phyloP scores from a whole-genome alignment of 2,329 filamentous ascomycete genomes.

The Pestalotiopsis sp. region DNA sequence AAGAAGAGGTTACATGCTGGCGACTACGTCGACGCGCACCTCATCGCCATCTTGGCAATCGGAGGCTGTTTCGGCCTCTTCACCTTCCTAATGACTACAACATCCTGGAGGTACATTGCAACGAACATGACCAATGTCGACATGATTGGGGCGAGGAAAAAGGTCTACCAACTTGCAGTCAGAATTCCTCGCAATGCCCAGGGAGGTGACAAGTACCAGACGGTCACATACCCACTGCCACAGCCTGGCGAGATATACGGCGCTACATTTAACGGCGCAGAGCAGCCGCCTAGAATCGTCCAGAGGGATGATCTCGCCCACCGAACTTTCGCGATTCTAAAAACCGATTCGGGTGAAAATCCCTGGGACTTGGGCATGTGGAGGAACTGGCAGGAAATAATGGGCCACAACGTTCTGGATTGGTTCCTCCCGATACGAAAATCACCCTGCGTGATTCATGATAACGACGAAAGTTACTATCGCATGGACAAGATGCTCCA shows the following conservation, averaged over 20 bases:
- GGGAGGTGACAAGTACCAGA: conserved; percentile 45
- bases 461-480: conserved; percentile 68
- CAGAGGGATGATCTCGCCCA: conserved; percentile 50
- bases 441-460: conserved; percentile 75
- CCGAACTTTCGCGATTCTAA: conserved; percentile 78
- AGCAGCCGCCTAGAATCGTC: conserved; percentile 19
- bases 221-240: conserved; percentile 62
- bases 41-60: conserved; percentile 68
- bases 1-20: conserved; percentile 52
- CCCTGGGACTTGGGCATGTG: conserved; percentile 78
- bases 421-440: conserved; percentile 80
- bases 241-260: conserved; percentile 23
- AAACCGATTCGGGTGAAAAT: conserved; percentile 75
- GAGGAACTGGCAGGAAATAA: conserved; percentile 76
- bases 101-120: conserved; percentile 69
- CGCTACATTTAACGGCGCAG: conserved; percentile 17
- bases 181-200: conserved; percentile 59
- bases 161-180: conserved; percentile 75
- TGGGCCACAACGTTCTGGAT: conserved; percentile 72
- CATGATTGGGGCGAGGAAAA: conserved; percentile 62
- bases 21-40: conserved; percentile 54
- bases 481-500: conserved; percentile 65
- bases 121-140: conserved; percentile 87
- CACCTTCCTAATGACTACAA: conserved; percentile 73
- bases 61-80: conserved; percentile 80